Evolutionary conservation across 352 stramenopile genomes (phyloP).

Genomic region (Thalassiosira mediterranea): DNA sequence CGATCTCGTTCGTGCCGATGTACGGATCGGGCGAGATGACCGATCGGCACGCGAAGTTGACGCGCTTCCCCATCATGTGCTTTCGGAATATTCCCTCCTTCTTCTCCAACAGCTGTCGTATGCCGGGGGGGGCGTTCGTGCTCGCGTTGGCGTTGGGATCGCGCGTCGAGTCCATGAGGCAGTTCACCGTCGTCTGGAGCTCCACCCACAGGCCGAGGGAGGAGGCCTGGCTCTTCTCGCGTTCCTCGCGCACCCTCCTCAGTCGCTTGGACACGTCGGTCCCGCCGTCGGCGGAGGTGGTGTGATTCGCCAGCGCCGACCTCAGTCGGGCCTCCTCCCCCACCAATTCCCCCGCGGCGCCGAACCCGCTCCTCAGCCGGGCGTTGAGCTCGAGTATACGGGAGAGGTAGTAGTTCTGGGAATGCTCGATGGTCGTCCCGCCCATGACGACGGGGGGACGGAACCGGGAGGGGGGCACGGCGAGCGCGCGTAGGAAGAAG

Average conservation of each 20-base stretch:
- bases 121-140: slow-evolving; percentile 85
- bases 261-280: slow-evolving; percentile 42
- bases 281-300: slow-evolving; percentile 58
- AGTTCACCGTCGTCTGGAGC: slow-evolving; percentile 93
- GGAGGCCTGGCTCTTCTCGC: slow-evolving; percentile 86
- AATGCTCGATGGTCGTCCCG: slow-evolving; percentile 96
- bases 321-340: slow-evolving; percentile 84
- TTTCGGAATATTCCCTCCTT: slow-evolving; percentile 99
- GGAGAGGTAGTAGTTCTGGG: slow-evolving; percentile 94
- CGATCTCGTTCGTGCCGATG: slow-evolving; percentile 99
- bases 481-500: slow-evolving; percentile 94
- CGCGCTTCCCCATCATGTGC: slow-evolving; percentile 98
- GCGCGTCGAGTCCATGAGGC: slow-evolving; percentile 89
- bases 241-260: slow-evolving; percentile 53
- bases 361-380: slow-evolving; percentile 73
- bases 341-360: slow-evolving; percentile 72
- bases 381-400: slow-evolving; percentile 94
- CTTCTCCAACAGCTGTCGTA: slow-evolving; percentile 98
- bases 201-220: slow-evolving; percentile 97
- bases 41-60: slow-evolving; percentile 98
- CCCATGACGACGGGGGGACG: slow-evolving; percentile 95
- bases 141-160: slow-evolving; percentile 63
- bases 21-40: slow-evolving; percentile 99
- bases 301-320: slow-evolving; percentile 55
- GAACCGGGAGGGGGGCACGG: slow-evolving; percentile 97